Base-by-base conservation (phyloP, 768 basidiomycete species). In the Mycena galopus region DNA sequence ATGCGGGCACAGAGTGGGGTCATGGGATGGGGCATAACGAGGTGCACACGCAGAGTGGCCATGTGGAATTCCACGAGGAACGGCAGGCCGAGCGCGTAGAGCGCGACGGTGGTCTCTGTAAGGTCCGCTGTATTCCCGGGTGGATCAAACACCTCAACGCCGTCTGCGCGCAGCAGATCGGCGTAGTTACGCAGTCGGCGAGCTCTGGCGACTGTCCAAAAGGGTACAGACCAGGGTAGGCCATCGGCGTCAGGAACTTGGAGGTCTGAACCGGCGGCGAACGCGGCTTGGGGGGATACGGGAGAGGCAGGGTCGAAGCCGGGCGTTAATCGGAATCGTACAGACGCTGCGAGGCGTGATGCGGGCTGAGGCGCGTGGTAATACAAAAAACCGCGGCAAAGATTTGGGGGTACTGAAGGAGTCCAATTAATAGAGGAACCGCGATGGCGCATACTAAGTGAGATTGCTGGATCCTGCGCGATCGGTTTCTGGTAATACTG, bases 311-410 rank as follows among this genome's bases (percentile, higher is more conserved):
- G 67, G 27, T 71, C 61, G 44, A 32, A 32, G 27, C 55, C 27
- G 17, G 61, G 39, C 12, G 77, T 77, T 16, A 76, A 32, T 17
- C 78, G 77, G 44, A 78, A 76, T 21, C 78, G 75, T 9, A 78
- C 25, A 23, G 73, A 67, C 6, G 69, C 72, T 10, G 76, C 69
- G 3, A 67, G 62, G 3, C 23, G 33, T 7, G 71, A 57, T 17
- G 60, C 25, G 19, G n/a, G 47, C 1, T 11, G 17, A 11, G 75
- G 73, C 16, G 21, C 29, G 47, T 76, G 61, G 39, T 69, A 76
- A 63, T 79, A 79, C 21, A 79, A 47, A 44, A 78, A 79, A 12
- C 78, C 77, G 8, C 32, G 25, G 33, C 71, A 67, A 11, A 37
- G 25, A 16, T 47, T 9, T 8, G 71, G 71, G n/a, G 59, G 65